Base-by-base conservation (phyloP, 441 rosid species). In the Adansonia gregorii region DNA sequence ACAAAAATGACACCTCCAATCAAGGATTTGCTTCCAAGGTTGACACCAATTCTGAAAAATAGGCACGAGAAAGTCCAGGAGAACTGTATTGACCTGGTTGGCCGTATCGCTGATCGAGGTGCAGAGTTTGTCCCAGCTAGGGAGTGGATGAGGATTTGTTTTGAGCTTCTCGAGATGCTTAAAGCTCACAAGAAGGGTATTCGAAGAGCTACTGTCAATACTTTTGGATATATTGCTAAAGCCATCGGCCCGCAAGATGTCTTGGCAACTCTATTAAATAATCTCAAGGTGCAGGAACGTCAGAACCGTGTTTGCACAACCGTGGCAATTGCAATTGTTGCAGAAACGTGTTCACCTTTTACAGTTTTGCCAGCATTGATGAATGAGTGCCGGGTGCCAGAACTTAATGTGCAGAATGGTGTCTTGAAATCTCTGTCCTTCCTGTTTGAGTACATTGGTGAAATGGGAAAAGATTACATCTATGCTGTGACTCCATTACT, bases 221-320 rank as follows among this genome's bases (percentile, higher is more conserved):
- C 99, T 27, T 94, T 96, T 45, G 99, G 99, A 63, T 96, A 96
- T 78, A 96, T 96, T 15, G 99, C 99, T 11, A 94, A 94, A 86
- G 99, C 98, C 82, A 96, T 96, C 77, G 99, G 99, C 10, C 99
- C 99, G 4, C 99, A 96, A 71, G 99, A 96, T 86, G 99, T 96
- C 61, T 79, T 96, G 73, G 98, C 98, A n/a, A 96, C 99, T n/a
- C 87, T 96, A 14, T 80, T 96, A 83, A 96, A 96, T 86, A 96
- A 96, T 81, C 94, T 96, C 71, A 96, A 94, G 90, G 99, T 96
- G 72, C 99, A 96, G 86, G 99, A 96, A 81, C 92, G 98, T 9
- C 99, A 94, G 85, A 96, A 96, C 78, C 98, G 99, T 85, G 99
- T 96, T 43, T 94, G 99, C 86, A 96, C 99, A 20, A 96, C 99